Conservation (phyloP, 345 rosid species). For the Populus davidiana region DNA sequence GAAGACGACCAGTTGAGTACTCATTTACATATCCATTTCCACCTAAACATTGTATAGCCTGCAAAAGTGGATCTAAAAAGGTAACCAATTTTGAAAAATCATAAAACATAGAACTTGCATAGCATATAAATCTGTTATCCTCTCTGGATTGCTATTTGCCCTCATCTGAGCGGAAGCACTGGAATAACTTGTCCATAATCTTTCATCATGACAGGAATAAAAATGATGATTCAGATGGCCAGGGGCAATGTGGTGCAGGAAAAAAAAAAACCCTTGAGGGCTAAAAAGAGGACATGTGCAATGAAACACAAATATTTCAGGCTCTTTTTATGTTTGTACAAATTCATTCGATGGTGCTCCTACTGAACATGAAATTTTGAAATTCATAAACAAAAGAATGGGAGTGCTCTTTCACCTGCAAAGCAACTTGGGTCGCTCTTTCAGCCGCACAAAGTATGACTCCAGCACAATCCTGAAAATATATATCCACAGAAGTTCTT, state of each 20-base stretch:
- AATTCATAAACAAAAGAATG: background rate
- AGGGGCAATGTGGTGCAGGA: no score
- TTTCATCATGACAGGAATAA: no score
- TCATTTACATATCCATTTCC: conserved; percentile 95
- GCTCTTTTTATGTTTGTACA: no score
- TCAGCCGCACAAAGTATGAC: conserved; percentile 89
- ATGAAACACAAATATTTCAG: no score
- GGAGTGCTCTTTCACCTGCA: conserved; percentile 60
- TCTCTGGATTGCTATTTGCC: background rate
- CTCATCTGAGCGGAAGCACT: no score
- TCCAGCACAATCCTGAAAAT: conserved; percentile 87
- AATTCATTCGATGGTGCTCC: no score
- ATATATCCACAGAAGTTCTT: background rate
- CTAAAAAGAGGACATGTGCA: no score
- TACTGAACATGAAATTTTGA: background rate
- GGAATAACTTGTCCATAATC: no score
- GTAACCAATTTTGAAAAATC: background rate
- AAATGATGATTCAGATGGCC: no score
- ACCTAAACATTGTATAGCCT: conserved; percentile 97
- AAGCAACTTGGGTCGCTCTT: conserved; percentile 92
- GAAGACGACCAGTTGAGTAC: conserved; percentile 80
- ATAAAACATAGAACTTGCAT: background rate
- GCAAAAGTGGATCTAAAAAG: conserved; percentile 22
- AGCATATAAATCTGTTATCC: no score
- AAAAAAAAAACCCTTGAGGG: no score